Evolutionary conservation across 495 filamentous ascomycete species (phyloP), one percentile per base, ranked within the genome.

Genomic region (Thermothielavioides terrestris): DNA sequence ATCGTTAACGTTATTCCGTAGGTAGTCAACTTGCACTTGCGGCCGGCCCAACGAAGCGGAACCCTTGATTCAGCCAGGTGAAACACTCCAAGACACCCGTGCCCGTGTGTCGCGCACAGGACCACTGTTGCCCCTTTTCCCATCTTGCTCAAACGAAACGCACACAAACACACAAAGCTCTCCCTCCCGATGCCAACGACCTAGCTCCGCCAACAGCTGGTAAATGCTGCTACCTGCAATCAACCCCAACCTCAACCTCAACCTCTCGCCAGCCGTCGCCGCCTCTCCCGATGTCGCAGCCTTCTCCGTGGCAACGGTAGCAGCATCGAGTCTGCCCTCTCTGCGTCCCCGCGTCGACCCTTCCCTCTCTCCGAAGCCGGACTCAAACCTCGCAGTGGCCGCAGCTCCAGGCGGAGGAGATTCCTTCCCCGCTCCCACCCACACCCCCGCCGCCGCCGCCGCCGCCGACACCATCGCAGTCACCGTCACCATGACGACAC

Each of bases 241-340:
- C n/a, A n/a, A n/a, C 18, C n/a, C 22, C 37, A 34, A 18, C 30
- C 20, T 36, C 48, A 30, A 21, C 2, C 30, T 25, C 37, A 31
- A 22, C 45, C 26, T 31, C 17, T 22, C 27, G 23, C 27, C 42
- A 34, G 4, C 48, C 21, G 39, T 20, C 41, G 15, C 22, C 43
- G 37, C 42, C 32, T 27, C 43, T 38, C 50, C 50, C 32, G 41
- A 56, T 59, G 59, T 48, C 56, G 45, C 46, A n/a, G 49, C 15
- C 35, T 12, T 47, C 30, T 32, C 46, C n/a, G n/a, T 57, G 34
- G 44, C 60, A 31, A 35, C 56, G 45, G 61, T 65, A 63, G 52
- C 61, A 53, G 25, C 53, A 60, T 47, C 36, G 20, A 39, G 22
- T 34, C 63, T 53, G 52, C 58, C 49, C 41, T 50, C 37, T 50